These are phyloP conservation scores for Neurospora sp. DNA, from an alignment of 495 filamentous ascomycete species.

Conservation along the genomic window DNA sequence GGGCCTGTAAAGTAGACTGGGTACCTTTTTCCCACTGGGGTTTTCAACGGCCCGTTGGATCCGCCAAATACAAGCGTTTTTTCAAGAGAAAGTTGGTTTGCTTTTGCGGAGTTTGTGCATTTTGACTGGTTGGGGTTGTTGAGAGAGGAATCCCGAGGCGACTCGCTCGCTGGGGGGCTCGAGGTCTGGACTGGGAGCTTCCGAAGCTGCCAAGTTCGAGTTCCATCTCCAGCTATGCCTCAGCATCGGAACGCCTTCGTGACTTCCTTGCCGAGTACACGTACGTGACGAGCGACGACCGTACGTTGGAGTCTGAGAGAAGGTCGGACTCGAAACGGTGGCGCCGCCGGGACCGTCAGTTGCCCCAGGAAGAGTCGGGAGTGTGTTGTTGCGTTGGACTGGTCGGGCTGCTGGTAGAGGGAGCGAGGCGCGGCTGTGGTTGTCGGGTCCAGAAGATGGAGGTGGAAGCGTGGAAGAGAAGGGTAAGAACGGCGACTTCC, in stretches of 20 bases:
- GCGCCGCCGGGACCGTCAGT: background rate
- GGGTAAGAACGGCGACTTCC: background rate
- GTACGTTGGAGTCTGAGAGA: no score
- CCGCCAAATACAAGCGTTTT: background rate
- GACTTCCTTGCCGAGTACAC: no score
- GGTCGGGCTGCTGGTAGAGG: background rate
- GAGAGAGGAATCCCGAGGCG: background rate
- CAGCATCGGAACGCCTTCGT: no score
- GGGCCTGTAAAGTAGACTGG: background rate
- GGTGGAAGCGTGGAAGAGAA: background rate
- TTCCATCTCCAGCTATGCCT: no score
- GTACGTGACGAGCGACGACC: no score
- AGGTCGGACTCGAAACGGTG: background rate
- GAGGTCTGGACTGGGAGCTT: no score
- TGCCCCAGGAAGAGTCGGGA: background rate
- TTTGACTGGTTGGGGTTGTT: background rate
- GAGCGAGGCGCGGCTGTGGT: background rate
- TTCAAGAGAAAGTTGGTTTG: background rate
- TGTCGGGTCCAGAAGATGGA: background rate
- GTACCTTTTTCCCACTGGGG: background rate
- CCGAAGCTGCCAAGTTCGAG: no score
- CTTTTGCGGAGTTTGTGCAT: background rate
- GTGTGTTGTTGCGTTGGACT: background rate
- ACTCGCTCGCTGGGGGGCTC: no score
- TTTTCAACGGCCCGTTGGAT: background rate